Percentiles rank a stretch among this genome's conserved stretches.
These are phyloP conservation scores for Fraxinus anomala DNA, from an alignment of 257 asterid species.

Conservation along the genomic window DNA sequence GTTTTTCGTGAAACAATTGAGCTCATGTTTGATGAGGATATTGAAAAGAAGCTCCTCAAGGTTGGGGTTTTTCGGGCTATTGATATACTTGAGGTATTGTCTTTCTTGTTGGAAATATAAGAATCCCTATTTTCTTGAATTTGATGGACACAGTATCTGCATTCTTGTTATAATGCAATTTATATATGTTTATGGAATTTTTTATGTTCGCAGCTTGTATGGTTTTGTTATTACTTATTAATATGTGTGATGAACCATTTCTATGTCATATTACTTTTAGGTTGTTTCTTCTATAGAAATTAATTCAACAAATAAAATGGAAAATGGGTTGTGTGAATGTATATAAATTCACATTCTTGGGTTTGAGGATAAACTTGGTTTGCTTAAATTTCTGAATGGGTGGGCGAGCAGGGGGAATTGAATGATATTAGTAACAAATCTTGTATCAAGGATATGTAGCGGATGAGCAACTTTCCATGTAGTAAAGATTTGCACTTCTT, in stretches of 20 bases:
- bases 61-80: slow-evolving; percentile 75
- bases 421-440: neutral
- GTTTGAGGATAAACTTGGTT: neutral
- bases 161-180: neutral
- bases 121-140: neutral
- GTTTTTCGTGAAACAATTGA: slow-evolving; percentile 77
- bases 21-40: slow-evolving; percentile 89
- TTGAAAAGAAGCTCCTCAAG: slow-evolving; percentile 55
- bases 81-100: slow-evolving; percentile 79
- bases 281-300: neutral
- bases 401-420: neutral
- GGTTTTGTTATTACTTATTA: neutral
- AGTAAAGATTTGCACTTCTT: neutral
- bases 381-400: neutral
- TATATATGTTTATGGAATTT: neutral
- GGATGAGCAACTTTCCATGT: neutral
- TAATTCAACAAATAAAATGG: neutral
- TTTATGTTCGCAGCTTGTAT: slow-evolving; percentile 4
- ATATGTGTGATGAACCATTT: slow-evolving; percentile 16
- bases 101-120: neutral
- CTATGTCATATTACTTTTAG: slow-evolving; percentile 19
- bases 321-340: neutral
- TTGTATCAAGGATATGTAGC: neutral
- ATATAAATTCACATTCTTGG: neutral
- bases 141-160: neutral